Evolutionary conservation across 2,329 filamentous ascomycete genomes (phyloP).

Genomic region (Colletotrichum noveboracense): DNA sequence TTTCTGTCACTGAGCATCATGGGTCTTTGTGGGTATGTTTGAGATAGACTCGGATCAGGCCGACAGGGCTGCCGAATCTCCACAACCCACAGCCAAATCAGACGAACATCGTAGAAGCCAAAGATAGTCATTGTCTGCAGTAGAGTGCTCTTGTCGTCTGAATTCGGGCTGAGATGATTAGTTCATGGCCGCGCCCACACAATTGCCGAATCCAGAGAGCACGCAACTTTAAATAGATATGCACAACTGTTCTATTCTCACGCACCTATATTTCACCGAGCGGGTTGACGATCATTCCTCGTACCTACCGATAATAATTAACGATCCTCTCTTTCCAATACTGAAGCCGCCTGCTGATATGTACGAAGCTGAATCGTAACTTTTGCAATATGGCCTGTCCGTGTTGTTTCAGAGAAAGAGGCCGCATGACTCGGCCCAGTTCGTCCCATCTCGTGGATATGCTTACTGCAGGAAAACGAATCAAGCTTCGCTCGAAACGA

Average conservation of each 20-base stretch:
- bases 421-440: neutral
- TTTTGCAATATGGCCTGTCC: neutral
- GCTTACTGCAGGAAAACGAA: neutral
- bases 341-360: neutral
- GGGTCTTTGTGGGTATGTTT: neutral
- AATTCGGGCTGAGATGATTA: neutral
- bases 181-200: neutral
- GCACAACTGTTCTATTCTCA: neutral
- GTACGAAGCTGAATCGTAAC: neutral
- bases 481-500: neutral
- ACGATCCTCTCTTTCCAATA: neutral
- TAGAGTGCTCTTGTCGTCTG: neutral
- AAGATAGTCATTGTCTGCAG: neutral
- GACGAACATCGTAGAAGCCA: neutral
- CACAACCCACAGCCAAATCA: neutral
- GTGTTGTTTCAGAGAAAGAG: neutral
- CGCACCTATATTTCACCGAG: neutral
- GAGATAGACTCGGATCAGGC: neutral
- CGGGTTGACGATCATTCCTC: neutral
- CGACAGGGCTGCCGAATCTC: neutral
- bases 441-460: neutral
- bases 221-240: neutral
- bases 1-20: neutral
- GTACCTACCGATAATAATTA: neutral
- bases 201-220: neutral